Percentiles rank a stretch among this genome's conserved stretches.
Evolutionary conservation across 257 asterid species (phyloP).

Genomic region (Solanum bulbocastanum): DNA sequence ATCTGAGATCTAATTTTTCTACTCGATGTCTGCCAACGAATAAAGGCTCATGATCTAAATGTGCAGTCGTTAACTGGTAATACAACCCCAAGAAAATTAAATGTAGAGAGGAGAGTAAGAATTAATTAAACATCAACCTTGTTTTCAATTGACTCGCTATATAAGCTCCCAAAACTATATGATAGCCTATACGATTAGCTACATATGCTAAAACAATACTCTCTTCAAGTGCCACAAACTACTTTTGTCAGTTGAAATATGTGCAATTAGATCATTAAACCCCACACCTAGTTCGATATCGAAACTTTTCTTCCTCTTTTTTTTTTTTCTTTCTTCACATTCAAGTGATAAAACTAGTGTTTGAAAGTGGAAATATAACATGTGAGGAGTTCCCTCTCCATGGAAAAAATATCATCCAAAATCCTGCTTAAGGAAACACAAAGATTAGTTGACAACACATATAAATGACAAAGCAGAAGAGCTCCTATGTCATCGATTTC

Average conservation of each 20-base stretch:
- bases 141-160: neutral
- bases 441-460: neutral
- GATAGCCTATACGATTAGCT: neutral
- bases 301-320: too few species aligned
- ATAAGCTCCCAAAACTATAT: neutral
- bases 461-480: neutral
- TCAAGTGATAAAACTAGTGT: neutral
- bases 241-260: neutral
- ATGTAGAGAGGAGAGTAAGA: neutral
- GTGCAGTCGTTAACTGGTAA: neutral
- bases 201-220: neutral
- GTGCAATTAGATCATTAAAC: neutral
- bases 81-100: neutral
- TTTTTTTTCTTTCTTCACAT: neutral
- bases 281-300: neutral
- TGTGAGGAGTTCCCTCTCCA: neutral
- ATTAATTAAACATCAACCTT: neutral
- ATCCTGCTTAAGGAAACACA: neutral
- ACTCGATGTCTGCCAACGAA: neutral
- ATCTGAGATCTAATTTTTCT: neutral
- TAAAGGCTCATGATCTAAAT: neutral
- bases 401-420: neutral
- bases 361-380: neutral
- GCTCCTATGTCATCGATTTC: neutral
- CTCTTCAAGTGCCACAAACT: neutral